Conservation (phyloP, 2,329 filamentous ascomycete genomes). For the Fusarium sp. region DNA sequence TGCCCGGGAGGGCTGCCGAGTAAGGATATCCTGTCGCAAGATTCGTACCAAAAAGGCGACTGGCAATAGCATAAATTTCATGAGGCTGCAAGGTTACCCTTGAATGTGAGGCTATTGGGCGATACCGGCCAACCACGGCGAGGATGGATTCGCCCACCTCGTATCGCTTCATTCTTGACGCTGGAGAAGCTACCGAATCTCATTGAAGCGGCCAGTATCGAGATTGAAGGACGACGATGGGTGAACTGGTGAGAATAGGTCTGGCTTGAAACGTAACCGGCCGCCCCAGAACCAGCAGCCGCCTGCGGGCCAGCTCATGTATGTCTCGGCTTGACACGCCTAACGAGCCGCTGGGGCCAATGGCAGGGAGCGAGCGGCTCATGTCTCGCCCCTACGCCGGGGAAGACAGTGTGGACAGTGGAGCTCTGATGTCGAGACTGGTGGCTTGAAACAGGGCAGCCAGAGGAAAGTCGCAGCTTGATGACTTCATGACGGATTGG, state of each 20-base stretch:
- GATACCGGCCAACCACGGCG: conserved; percentile 14
- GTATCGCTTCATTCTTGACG: conserved; percentile 19
- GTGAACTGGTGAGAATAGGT: conserved; percentile 20
- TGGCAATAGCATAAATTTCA: conserved; percentile 16
- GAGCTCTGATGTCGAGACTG: conserved; percentile 18
- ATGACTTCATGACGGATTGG: conserved; percentile 2
- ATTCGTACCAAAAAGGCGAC: conserved; percentile 1
- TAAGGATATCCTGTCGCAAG: conserved; percentile 17
- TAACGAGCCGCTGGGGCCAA: conserved; percentile 20
- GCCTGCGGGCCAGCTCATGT: conserved; percentile 17
- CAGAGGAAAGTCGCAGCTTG: conserved; percentile 9
- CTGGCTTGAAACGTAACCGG: conserved; percentile 21
- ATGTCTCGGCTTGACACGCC: conserved; percentile 35
- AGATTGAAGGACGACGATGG: conserved; percentile 19
- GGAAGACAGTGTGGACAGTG: conserved; percentile 20
- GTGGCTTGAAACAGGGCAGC: conserved; percentile 18
- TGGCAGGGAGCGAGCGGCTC: conserved; percentile 15
- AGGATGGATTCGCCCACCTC: conserved; percentile 11
- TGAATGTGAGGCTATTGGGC: conserved; percentile 16
- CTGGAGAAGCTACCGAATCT: conserved; percentile 8
- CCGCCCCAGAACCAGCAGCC: neutral
- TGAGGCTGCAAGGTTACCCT: conserved; percentile 20
- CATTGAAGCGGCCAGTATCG: conserved; percentile 2
- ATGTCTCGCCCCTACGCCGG: conserved; percentile 21
- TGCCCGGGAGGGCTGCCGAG: neutral